These are phyloP conservation scores for Yarrowia sp. DNA, from an alignment of 805 yeast genomes.

Conservation along the genomic window DNA sequence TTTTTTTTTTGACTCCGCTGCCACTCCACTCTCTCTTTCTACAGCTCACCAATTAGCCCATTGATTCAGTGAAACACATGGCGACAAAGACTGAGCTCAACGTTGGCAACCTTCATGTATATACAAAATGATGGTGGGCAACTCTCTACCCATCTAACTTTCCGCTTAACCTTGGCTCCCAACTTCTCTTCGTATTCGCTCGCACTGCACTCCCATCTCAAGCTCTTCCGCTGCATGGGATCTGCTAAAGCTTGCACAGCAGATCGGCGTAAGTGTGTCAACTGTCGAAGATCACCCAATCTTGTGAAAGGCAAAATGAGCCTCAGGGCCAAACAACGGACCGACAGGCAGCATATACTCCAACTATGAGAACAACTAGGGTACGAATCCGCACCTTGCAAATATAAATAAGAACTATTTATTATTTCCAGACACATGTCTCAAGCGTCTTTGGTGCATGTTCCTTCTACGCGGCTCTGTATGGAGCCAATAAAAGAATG, in stretches of 20 bases:
- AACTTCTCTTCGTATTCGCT: constrained; percentile 13
- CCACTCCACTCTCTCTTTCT: background rate
- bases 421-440: background rate
- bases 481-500: background rate
- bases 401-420: background rate
- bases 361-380: background rate
- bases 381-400: background rate
- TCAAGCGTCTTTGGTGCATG: background rate
- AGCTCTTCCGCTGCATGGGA: constrained; percentile 13
- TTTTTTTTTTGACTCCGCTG: background rate
- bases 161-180: background rate
- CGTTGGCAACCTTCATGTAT: background rate
- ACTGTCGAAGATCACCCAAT: background rate
- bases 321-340: background rate
- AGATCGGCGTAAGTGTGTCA: constrained; percentile 6
- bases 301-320: background rate
- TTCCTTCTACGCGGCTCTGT: background rate
- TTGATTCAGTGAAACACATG: background rate
- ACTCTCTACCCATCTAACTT: background rate
- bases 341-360: background rate
- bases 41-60: background rate
- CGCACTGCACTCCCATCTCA: background rate
- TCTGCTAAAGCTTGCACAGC: background rate
- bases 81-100: background rate
- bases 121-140: background rate